phyloP scores from a whole-genome alignment of 176 grass and related monocot species.

The Saccharum officinarum region DNA sequence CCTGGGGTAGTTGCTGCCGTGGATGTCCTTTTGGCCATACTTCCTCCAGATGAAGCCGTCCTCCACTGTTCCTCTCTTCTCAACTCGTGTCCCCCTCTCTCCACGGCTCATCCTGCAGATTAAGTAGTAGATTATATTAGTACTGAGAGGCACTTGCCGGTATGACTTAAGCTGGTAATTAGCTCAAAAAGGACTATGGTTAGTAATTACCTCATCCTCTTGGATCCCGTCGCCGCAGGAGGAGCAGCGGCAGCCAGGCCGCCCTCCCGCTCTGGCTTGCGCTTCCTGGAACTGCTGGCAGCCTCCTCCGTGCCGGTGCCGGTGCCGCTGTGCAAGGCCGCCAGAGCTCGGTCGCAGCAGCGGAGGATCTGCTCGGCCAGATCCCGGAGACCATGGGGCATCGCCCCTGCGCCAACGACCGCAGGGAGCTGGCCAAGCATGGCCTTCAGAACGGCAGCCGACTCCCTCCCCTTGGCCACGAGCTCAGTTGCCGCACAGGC shows the following conservation, averaged over 20 bases:
- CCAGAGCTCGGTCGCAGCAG: slow-evolving; percentile 7
- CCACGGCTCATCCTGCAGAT: not conserved
- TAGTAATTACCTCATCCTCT: not conserved
- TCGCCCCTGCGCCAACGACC: not conserved
- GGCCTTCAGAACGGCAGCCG: not conserved
- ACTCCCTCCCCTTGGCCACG: slow-evolving; percentile 13
- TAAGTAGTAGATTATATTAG: not conserved
- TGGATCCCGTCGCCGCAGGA: not conserved
- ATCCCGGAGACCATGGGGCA: not conserved
- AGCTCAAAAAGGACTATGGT: not conserved
- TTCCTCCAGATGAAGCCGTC: slow-evolving; percentile 61
- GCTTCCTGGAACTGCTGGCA: not conserved
- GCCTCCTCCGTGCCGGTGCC: not conserved
- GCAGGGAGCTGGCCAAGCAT: not conserved
- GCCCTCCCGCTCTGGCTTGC: not conserved
- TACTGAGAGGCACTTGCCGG: not conserved
- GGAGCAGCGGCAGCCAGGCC: too few relatives aligned
- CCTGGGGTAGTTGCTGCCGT: slow-evolving; percentile 41
- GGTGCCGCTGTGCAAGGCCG: not conserved
- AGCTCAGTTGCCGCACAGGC: not conserved
- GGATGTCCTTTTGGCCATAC: slow-evolving; percentile 58
- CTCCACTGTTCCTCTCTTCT: not conserved
- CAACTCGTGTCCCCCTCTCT: not conserved
- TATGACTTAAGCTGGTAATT: not conserved
- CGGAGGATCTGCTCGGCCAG: slow-evolving; percentile 8